Conservation (phyloP, 1,284 basidiomycete species). For the Trichosporon sp. region DNA sequence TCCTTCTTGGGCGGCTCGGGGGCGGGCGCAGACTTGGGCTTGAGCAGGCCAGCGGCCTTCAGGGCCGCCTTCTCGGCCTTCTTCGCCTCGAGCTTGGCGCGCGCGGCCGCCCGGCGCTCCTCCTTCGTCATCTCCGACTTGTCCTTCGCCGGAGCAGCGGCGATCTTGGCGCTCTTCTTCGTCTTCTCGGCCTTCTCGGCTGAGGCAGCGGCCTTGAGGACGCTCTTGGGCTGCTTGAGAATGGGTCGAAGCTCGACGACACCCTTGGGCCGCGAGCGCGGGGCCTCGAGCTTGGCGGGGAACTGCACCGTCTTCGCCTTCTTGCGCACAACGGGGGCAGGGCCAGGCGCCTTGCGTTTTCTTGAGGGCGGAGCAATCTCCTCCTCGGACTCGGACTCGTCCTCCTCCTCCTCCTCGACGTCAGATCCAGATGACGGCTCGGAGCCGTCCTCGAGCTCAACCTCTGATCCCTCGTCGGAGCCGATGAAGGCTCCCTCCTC, state of each 20-base stretch:
- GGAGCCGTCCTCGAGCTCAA: conserved; percentile 41
- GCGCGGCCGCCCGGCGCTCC: not conserved
- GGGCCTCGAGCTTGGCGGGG: conserved; percentile 24
- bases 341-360: conserved; percentile 20
- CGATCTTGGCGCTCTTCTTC: not conserved
- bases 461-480: conserved; percentile 41
- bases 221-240: conserved; percentile 11
- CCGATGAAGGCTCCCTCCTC: conserved; percentile 30
- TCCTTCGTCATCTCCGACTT: conserved; percentile 4
- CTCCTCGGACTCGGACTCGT: conserved; percentile 29
- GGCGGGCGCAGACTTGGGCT: conserved; percentile 9
- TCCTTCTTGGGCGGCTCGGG: conserved; percentile 11
- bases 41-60: not conserved
- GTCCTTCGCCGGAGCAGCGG: not conserved
- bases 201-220: not conserved
- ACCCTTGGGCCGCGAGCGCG: conserved; percentile 11
- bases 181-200: not conserved
- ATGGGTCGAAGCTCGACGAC: conserved; percentile 14
- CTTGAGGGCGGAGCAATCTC: conserved; percentile 23
- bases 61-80: not conserved
- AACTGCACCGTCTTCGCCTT: conserved; percentile 28
- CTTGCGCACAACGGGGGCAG: conserved; percentile 16
- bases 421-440: conserved; percentile 39
- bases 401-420: conserved; percentile 32
- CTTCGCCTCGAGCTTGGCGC: conserved; percentile 1